Evolutionary conservation across 768 basidiomycete species (phyloP), one percentile per base, ranked within the genome.

Genomic region (Gloeopeniophorella convolvens): DNA sequence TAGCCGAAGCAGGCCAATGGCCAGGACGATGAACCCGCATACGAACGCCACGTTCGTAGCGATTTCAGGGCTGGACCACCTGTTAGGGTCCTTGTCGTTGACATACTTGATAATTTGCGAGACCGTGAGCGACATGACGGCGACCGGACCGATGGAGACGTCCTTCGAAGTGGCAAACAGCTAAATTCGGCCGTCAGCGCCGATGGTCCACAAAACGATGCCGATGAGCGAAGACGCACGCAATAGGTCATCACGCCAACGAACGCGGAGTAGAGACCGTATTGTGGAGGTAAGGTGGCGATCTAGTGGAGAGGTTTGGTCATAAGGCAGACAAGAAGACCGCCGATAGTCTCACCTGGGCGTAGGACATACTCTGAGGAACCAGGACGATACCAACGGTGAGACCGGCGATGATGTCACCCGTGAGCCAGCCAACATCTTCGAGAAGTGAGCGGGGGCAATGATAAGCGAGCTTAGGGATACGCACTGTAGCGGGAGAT

Each of bases 121-220:
- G 15, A 83, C 80, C 16, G 88, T 86, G 43, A 96, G 76, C 2
- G 91, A 94, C 93, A 99, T 96, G 64, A 99, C 95, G 7, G 96
- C 95, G 59, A 98, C 95, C 2, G 96, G 96, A 42, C 96, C 96
- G 59, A 99, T 98, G n/a, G 92, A 94, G 34, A 99, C 89, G 72
- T 99, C 96, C 67, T 97, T 97, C 24, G 90, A 90, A 0, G 96
- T 98, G 20, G 93, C 95, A 63, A 98, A 97, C 70, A 96, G 79
- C 85, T 90, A 56, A 20, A 27, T n/a, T n/a, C n/a, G n/a, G n/a
- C n/a, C n/a, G n/a, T n/a, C n/a, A n/a, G n/a, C n/a, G n/a, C n/a
- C n/a, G n/a, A n/a, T n/a, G n/a, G n/a, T n/a, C n/a, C n/a, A n/a
- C n/a, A n/a, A n/a, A n/a, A n/a, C n/a, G n/a, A n/a, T n/a, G n/a